Conservation (phyloP, 1,284 basidiomycete species). For the Apiotrichum mycotoxinovorans region DNA sequence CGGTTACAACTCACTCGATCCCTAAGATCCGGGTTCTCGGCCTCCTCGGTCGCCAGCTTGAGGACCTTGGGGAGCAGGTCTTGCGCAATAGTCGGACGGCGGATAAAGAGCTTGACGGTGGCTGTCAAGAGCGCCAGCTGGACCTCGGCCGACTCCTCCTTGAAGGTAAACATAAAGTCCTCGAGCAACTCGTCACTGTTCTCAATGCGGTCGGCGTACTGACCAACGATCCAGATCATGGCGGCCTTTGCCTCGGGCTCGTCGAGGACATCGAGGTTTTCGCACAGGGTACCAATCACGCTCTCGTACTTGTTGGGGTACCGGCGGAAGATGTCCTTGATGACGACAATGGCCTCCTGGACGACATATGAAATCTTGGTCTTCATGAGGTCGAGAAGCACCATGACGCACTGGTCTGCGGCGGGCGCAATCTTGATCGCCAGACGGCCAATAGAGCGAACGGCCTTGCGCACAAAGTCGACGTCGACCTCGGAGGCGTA, state of each 20-base stretch:
- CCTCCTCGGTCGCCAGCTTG: slow-evolving; percentile 92
- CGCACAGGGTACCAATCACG: slow-evolving; percentile 90
- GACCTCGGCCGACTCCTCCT: slow-evolving; percentile 87
- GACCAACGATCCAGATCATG: slow-evolving; percentile 97
- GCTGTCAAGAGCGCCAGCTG: slow-evolving; percentile 94
- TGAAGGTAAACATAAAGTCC: slow-evolving; percentile 87
- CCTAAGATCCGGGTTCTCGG: slow-evolving; percentile 94
- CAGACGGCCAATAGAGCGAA: slow-evolving; percentile 92
- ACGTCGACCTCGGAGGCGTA: slow-evolving; percentile 98
- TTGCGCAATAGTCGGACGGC: slow-evolving; percentile 87
- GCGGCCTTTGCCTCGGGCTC: slow-evolving; percentile 98
- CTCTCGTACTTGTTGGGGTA: slow-evolving; percentile 98
- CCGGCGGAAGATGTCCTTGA: slow-evolving; percentile 99
- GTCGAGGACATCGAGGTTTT: slow-evolving; percentile 92
- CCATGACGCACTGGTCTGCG: slow-evolving; percentile 91
- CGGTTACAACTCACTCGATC: slow-evolving; percentile 54
- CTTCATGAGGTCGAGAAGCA: slow-evolving; percentile 82
- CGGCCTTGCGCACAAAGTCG: slow-evolving; percentile 91
- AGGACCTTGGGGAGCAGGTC: slow-evolving; percentile 84
- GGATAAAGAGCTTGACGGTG: slow-evolving; percentile 93
- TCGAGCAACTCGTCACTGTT: slow-evolving; percentile 90
- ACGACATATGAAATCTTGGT: slow-evolving; percentile 96
- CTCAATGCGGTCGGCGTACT: slow-evolving; percentile 95
- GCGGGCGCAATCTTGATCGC: slow-evolving; percentile 92
- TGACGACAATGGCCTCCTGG: slow-evolving; percentile 95